Evolutionary conservation across 768 basidiomycete genomes (phyloP).

Genomic region (Lactarius trivialis): DNA sequence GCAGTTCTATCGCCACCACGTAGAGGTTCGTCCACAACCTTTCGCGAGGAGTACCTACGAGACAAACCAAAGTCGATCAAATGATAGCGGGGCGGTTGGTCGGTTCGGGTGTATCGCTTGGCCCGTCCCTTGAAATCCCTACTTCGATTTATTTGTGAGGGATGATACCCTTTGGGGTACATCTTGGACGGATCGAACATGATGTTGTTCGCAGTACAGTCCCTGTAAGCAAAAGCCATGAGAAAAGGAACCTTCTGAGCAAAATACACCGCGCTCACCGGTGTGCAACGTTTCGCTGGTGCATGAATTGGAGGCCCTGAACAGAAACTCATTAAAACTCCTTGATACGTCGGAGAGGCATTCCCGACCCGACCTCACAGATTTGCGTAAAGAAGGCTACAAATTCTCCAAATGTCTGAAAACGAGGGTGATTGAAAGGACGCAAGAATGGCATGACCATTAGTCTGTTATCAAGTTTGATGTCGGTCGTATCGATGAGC

Average conservation of each 20-base stretch:
- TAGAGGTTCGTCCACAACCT: slow-evolving; percentile 17
- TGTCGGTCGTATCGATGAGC: neutral
- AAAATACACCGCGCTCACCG: neutral
- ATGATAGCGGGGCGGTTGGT: slow-evolving; percentile 25
- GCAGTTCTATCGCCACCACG: slow-evolving; percentile 26
- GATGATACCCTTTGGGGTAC: slow-evolving; percentile 13
- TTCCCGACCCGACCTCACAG: slow-evolving; percentile 4
- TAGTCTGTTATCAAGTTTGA: slow-evolving; percentile 1
- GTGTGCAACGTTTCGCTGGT: slow-evolving; percentile 10
- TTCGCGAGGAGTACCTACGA: slow-evolving; percentile 14
- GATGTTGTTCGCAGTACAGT: slow-evolving; percentile 15
- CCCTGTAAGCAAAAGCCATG: neutral
- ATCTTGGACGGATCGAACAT: slow-evolving; percentile 16
- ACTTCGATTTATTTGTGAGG: neutral
- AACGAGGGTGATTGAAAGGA: slow-evolving; percentile 17
- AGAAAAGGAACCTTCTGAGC: neutral
- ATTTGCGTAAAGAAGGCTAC: slow-evolving; percentile 21
- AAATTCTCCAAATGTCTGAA: slow-evolving; percentile 22
- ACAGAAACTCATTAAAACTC: neutral
- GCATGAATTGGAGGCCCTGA: slow-evolving; percentile 14
- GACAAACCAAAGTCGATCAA: slow-evolving; percentile 31
- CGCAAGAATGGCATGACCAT: slow-evolving; percentile 24
- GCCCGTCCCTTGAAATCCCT: slow-evolving; percentile 5
- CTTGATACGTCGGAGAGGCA: neutral
- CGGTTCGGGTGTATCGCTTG: slow-evolving; percentile 24